phyloP scores from a whole-genome alignment of 768 basidiomycete species.

The Dentipellis fragilis region DNA sequence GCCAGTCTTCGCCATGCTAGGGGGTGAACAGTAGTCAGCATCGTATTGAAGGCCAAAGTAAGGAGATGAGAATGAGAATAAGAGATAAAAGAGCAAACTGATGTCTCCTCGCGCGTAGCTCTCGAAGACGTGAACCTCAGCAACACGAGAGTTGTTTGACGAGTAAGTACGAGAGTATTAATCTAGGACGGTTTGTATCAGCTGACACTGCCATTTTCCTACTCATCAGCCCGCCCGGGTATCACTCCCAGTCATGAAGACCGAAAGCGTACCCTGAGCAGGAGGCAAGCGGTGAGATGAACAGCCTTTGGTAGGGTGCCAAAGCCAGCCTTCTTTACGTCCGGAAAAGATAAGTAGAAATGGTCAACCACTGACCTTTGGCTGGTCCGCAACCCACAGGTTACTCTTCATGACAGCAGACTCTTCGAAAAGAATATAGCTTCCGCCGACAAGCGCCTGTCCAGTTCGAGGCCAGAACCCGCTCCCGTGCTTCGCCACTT shows the following conservation, averaged over 20 bases:
- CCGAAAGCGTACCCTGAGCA: constrained; percentile 11
- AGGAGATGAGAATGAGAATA: constrained; percentile 3
- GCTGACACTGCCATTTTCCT: constrained; percentile 34
- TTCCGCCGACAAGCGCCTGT: constrained; percentile 81
- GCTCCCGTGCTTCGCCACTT: constrained; percentile 45
- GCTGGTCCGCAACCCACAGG: constrained; percentile 30
- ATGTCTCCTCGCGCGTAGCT: constrained; percentile 90
- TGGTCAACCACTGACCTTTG: constrained; percentile 42
- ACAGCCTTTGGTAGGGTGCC: constrained; percentile 54
- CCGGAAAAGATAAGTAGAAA: constrained; percentile 28
- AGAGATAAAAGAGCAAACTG: constrained; percentile 13
- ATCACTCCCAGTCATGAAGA: no score
- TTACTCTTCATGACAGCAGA: constrained; percentile 44
- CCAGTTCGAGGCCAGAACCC: constrained; percentile 73
- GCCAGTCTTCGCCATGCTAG: constrained; percentile 56
- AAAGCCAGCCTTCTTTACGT: constrained; percentile 92
- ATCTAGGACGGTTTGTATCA: constrained; percentile 96
- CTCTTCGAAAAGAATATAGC: constrained; percentile 74
- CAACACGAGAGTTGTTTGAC: constrained; percentile 83
- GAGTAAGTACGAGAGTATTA: constrained; percentile 34
- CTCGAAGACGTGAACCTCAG: constrained; percentile 57
- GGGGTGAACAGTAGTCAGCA: constrained; percentile 5
- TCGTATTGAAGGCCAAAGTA: not conserved
- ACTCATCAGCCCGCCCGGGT: no score
- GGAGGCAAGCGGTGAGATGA: constrained; percentile 12